These are phyloP conservation scores for Myxozyma monticola DNA, from an alignment of 805 yeast genomes.

Conservation along the genomic window DNA sequence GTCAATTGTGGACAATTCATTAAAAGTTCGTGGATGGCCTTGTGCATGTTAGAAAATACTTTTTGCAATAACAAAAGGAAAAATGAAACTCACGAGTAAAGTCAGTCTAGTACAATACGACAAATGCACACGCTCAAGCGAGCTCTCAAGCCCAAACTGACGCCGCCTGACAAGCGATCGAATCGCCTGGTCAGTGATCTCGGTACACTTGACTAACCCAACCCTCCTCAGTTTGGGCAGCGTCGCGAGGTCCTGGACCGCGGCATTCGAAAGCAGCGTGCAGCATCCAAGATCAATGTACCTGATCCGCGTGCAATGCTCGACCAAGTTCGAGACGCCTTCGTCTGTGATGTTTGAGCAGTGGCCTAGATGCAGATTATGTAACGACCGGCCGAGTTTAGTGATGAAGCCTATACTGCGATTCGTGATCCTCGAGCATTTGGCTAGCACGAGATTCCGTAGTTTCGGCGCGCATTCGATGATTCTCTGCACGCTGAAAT, in stretches of 20 bases:
- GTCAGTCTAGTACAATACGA: conserved; percentile 85
- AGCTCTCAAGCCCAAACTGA: conserved; percentile 67
- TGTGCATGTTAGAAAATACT: background rate
- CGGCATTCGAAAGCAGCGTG: conserved; percentile 78
- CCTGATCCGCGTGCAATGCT: conserved; percentile 79
- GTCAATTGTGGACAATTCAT: conserved; percentile 82
- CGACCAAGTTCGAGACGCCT: conserved; percentile 74
- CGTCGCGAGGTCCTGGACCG: conserved; percentile 72
- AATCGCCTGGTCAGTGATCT: conserved; percentile 82
- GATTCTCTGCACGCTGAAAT: conserved; percentile 69
- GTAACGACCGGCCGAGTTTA: conserved; percentile 72
- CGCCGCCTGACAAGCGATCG: conserved; percentile 58
- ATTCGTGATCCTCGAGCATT: conserved; percentile 85
- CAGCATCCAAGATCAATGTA: conserved; percentile 96
- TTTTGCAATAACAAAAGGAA: too few relatives aligned
- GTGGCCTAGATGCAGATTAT: conserved; percentile 91
- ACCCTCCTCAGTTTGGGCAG: conserved; percentile 82
- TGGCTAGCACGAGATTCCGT: conserved; percentile 83
- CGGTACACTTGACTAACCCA: conserved; percentile 87
- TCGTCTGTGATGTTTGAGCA: conserved; percentile 86
- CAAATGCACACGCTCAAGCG: conserved; percentile 88
- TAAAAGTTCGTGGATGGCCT: conserved; percentile 71
- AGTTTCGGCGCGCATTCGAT: conserved; percentile 79
- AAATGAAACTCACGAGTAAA: conserved; percentile 43
- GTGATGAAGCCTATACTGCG: conserved; percentile 70